Percentiles rank a stretch among this genome's conserved stretches.
These are phyloP conservation scores for Sphagnum tenellum DNA, from an alignment of 225 moss, liverwort and hornwort species.

Conservation along the genomic window DNA sequence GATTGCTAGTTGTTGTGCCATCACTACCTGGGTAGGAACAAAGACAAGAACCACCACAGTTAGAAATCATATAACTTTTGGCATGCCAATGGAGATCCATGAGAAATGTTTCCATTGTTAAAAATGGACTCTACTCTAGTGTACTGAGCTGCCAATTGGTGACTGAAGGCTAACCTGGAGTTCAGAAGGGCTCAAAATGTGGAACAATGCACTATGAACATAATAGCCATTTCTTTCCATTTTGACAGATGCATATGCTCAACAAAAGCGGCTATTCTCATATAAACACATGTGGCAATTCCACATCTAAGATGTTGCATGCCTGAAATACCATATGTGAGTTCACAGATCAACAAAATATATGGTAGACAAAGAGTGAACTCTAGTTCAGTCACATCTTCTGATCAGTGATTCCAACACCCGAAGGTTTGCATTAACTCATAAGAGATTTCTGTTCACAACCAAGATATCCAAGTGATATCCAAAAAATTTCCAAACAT, in stretches of 20 bases:
- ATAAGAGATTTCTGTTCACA: too few relatives aligned
- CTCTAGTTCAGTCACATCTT: too few relatives aligned
- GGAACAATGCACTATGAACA: constrained; percentile 21
- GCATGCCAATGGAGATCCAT: too few relatives aligned
- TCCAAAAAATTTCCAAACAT: too few relatives aligned
- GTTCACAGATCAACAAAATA: not conserved
- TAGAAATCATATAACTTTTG: too few relatives aligned
- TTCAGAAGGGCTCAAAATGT: constrained; percentile 16
- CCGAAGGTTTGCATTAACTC: too few relatives aligned
- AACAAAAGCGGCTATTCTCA: constrained; percentile 23
- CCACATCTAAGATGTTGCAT: constrained; percentile 20
- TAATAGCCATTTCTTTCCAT: constrained; percentile 5
- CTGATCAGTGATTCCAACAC: too few relatives aligned
- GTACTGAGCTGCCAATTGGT: too few relatives aligned
- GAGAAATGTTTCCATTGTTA: too few relatives aligned
- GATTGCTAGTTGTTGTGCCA: constrained; percentile 16
- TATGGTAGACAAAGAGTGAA: not conserved
- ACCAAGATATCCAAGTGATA: too few relatives aligned
- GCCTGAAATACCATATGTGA: constrained; percentile 2
- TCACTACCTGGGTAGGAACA: constrained; percentile 9
- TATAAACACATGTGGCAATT: constrained; percentile 14
- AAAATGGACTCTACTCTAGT: too few relatives aligned
- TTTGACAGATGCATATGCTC: constrained; percentile 19
- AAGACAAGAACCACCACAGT: too few relatives aligned
- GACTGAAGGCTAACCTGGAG: constrained; percentile 9